These are phyloP conservation scores for Papiliotrema nemorosa DNA, from an alignment of 1,284 basidiomycete genomes.

Conservation along the genomic window DNA sequence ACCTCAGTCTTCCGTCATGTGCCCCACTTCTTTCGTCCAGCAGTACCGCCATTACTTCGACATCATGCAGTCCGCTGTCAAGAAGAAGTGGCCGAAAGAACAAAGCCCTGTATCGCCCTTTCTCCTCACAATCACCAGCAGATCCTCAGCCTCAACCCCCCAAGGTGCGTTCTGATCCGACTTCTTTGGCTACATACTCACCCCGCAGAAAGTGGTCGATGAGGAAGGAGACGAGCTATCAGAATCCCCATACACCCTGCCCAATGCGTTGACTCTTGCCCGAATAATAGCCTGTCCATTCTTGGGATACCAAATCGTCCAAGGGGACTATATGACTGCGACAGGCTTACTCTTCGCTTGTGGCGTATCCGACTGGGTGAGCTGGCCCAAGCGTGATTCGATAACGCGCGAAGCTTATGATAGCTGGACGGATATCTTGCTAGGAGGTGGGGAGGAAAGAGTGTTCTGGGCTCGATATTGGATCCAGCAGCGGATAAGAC, in stretches of 20 bases:
- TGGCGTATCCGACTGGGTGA: conserved; percentile 82
- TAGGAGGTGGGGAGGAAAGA: conserved; percentile 74
- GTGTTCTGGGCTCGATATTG: conserved; percentile 88
- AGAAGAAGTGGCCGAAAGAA: no score
- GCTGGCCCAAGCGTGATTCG: conserved; percentile 28
- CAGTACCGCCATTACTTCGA: no score
- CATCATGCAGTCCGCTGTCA: no score
- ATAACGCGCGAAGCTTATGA: conserved; percentile 4
- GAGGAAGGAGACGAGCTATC: conserved; percentile 41
- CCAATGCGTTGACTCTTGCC: conserved; percentile 83
- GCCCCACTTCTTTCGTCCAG: not conserved
- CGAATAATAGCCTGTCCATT: conserved; percentile 84
- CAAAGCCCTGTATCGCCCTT: not conserved
- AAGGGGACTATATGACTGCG: conserved; percentile 74
- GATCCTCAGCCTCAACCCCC: not conserved
- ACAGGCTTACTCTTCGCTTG: conserved; percentile 81
- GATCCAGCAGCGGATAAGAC: conserved; percentile 97
- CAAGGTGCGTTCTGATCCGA: not conserved
- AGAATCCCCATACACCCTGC: conserved; percentile 94
- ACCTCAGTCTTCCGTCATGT: not conserved
- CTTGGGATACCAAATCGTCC: conserved; percentile 86
- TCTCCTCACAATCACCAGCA: not conserved
- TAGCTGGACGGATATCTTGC: conserved; percentile 90
- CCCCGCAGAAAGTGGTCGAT: not conserved
- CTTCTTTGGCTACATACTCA: not conserved